These are phyloP conservation scores for Crithidia fasciculata DNA, from an alignment of 208 protist species.

Conservation along the genomic window DNA sequence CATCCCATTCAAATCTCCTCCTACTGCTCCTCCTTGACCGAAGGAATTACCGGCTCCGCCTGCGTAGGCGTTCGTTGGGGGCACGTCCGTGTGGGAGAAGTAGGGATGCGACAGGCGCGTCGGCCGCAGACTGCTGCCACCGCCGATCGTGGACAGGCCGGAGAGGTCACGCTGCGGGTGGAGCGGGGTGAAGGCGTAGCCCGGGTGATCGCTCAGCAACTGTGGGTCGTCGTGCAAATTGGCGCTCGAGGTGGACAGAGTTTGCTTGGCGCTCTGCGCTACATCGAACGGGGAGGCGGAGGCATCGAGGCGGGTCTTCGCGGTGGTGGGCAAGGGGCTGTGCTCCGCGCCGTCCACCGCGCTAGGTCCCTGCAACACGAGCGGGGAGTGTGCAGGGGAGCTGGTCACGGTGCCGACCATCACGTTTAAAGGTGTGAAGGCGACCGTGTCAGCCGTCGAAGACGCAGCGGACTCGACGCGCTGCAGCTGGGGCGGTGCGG, in stretches of 20 bases:
- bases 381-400: not conserved
- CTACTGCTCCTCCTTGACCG: not conserved
- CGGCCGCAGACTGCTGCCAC: slow-evolving; percentile 8
- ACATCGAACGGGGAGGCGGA: not conserved
- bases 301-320: not conserved
- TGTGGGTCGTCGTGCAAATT: slow-evolving; percentile 16
- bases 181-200: not conserved
- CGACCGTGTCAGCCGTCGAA: slow-evolving; percentile 17
- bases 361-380: not conserved
- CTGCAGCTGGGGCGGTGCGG: slow-evolving; percentile 2
- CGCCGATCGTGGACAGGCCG: not conserved
- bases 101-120: not conserved
- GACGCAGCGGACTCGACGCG: slow-evolving; percentile 14
- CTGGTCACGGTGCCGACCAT: not conserved
- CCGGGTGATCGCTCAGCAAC: not conserved
- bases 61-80: not conserved
- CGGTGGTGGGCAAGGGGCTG: slow-evolving; percentile 3
- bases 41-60: not conserved
- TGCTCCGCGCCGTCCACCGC: slow-evolving; percentile 3
- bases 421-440: slow-evolving; percentile 13
- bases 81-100: slow-evolving; percentile 7
- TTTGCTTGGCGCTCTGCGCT: not conserved
- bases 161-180: slow-evolving; percentile 8
- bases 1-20: not conserved
- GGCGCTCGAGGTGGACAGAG: not conserved